A percentile compares a stretch with the other conserved stretches of the same genome.
These are phyloP conservation scores for Colletotrichum theobromicola DNA, from an alignment of 2,329 filamentous ascomycete genomes.

Conservation along the genomic window DNA sequence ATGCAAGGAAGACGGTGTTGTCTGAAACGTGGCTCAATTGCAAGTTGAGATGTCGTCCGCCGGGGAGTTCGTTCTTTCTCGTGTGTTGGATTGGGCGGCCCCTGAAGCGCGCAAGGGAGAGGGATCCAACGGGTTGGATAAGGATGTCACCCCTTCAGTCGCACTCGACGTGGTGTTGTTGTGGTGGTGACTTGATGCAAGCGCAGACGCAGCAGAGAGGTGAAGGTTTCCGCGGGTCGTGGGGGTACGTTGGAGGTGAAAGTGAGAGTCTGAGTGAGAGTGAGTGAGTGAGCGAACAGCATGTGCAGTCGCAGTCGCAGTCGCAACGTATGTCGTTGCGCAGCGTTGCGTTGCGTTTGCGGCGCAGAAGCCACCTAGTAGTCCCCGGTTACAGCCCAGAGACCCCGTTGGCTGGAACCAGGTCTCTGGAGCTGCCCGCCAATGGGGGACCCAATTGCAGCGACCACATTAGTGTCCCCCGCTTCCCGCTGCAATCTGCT, in stretches of 20 bases:
- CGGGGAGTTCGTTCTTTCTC: conserved; percentile 1
- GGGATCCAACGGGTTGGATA: background rate
- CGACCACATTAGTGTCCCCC: background rate
- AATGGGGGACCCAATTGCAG: background rate
- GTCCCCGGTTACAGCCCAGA: background rate
- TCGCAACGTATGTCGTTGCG: conserved; percentile 17
- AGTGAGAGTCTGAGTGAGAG: background rate
- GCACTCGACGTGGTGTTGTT: background rate
- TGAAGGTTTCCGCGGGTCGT: background rate
- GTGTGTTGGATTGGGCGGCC: background rate
- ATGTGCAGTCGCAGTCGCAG: background rate
- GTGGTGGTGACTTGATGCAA: background rate
- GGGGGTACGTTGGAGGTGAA: background rate
- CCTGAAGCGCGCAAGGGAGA: background rate
- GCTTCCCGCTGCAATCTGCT: conserved; percentile 8
- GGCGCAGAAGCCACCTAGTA: conserved; percentile 4
- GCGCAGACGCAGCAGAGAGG: background rate
- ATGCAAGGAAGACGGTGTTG: background rate
- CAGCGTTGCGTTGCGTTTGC: conserved; percentile 19
- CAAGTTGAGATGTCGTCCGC: conserved; percentile 15
- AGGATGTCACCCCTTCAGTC: background rate
- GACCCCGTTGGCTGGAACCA: background rate
- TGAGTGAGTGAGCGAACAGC: background rate
- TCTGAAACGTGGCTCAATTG: conserved; percentile 16
- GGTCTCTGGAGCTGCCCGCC: background rate